Conservation (phyloP, 495 filamentous ascomycete genomes). For the Neurospora sp. region DNA sequence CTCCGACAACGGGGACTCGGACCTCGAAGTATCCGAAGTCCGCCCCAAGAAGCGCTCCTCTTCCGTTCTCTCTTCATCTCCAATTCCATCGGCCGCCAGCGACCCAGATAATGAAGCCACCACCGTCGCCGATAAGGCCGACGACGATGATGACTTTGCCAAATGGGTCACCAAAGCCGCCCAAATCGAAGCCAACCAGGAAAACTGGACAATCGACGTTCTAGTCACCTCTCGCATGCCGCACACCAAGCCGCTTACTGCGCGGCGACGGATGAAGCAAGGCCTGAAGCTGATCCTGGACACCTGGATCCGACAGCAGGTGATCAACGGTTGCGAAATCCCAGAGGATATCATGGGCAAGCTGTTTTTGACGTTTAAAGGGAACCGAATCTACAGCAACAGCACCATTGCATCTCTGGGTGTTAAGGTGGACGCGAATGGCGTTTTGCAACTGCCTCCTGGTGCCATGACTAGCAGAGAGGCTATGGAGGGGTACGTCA, state of each 20-base stretch:
- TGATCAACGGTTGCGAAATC: not conserved
- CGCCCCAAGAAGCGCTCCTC: not conserved
- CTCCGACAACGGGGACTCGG: not conserved
- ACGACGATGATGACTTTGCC: constrained; percentile 71
- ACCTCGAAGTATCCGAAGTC: not conserved
- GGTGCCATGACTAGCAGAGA: constrained; percentile 26
- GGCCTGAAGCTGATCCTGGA: constrained; percentile 8
- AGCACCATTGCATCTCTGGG: constrained; percentile 62
- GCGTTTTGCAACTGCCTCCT: constrained; percentile 14
- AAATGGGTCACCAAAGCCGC: constrained; percentile 13
- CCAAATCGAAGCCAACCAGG: not conserved
- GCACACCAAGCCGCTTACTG: constrained; percentile 3
- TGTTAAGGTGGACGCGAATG: constrained; percentile 35
- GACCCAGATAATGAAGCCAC: not conserved
- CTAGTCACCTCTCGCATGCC: constrained; percentile 8
- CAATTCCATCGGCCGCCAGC: not conserved
- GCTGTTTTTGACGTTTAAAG: constrained; percentile 73
- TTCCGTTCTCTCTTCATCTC: not conserved
- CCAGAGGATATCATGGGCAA: constrained; percentile 12
- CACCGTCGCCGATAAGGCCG: constrained; percentile 38
- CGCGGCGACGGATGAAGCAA: constrained; percentile 9
- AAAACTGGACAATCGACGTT: constrained; percentile 5
- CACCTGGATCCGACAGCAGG: constrained; percentile 8
- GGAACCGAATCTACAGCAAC: constrained; percentile 58
- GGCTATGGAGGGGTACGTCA: constrained; percentile 4